Evolutionary conservation across 1,139 yeast species (phyloP), one percentile per base, ranked within the genome.

Genomic region (Lodderomyces pseudojiufengensis): DNA sequence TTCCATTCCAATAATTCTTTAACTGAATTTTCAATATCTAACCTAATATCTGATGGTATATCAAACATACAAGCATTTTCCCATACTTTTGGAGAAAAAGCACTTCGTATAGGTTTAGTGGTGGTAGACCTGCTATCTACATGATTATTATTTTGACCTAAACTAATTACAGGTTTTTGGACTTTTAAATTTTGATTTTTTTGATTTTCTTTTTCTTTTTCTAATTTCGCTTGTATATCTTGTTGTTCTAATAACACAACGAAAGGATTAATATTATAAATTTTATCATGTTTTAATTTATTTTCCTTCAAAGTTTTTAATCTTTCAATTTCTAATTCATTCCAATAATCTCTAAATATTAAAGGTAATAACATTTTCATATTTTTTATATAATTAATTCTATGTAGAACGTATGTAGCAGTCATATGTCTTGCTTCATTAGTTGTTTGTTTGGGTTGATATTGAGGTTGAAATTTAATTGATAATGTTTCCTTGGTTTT

Each of bases 351-450:
- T 44, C 86, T 78, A 54, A 87, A 95, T 22, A 83, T 78, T 4
- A 82, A 77, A 0, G 97, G 97, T 16, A 92, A 67, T 49, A 87
- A 81, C 88, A 88, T 81, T 47, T 84, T 86, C 62, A 90, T 61
- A 52, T 86, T 88, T 48, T 88, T 87, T 47, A 81, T 80, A 42
- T 79, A 85, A 25, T 90, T 82, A 11, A 92, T 72, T 22, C 96
- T 67, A 54, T 80, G 90, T 43, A 92, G 57, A 0, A 92, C 90
- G 50, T 82, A 86, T 0, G 97, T 90, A 0, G 98, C 97, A 1
- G 90, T 87, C 52, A 75, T 74, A 55, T 90, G 95, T 35, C 97
- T 72, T 2, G 97, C 97, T 50, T 90, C 97, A 28, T 87, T 68
- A 7, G 95, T 75, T 0, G 97, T 86, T 36, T 76, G 82, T 49